Evolutionary conservation across 2,329 filamentous ascomycete genomes (phyloP), one percentile per base, ranked within the genome.

Genomic region (Colletotrichum gloeosporioides): DNA sequence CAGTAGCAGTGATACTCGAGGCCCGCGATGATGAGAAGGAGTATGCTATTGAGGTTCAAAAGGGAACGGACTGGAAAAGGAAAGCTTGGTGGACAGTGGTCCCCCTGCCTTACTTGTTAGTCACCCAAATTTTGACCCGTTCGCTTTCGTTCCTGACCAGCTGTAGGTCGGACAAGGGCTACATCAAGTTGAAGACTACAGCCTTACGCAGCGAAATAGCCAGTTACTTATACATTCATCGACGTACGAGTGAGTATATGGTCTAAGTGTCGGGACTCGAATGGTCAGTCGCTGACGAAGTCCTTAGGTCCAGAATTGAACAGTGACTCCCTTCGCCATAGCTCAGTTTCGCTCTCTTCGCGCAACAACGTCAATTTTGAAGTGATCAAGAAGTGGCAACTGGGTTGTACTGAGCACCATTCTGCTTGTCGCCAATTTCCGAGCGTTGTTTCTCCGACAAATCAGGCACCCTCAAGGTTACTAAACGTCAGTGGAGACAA

Each of bases 201-300:
- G 44, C 44, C n/a, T 53, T 53, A n/a, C n/a, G 44, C 5, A 53
- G 10, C 6, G 44, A 53, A 53, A 12, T 53, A 53, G 44, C n/a
- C n/a, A 22, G 44, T 53, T 53, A 53, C 7, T 53, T 53, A 22
- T 53, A 53, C 4, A 22, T 53, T 6, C 44, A 53, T 53, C 10
- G n/a, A 4, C 44, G 10, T 53, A 0, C 44, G 44, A 22, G 44
- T 53, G 44, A 53, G 44, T 53, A 53, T 53, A 22, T 53, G 1
- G 44, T 22, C 6, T 53, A 13, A 13, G n/a, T 13, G n/a, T 8
- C 12, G 2, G 2, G 0, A 7, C 3, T 25, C 44, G 4, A 4
- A 8, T 53, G n/a, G n/a, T 13, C 10, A 8, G 44, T 12, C n/a
- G 16, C 6, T 53, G 44, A 53, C 6, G n/a, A 8, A 0, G 8